phyloP scores from a whole-genome alignment of 2,329 filamentous ascomycete genomes.

The Alternaria ventricosa region DNA sequence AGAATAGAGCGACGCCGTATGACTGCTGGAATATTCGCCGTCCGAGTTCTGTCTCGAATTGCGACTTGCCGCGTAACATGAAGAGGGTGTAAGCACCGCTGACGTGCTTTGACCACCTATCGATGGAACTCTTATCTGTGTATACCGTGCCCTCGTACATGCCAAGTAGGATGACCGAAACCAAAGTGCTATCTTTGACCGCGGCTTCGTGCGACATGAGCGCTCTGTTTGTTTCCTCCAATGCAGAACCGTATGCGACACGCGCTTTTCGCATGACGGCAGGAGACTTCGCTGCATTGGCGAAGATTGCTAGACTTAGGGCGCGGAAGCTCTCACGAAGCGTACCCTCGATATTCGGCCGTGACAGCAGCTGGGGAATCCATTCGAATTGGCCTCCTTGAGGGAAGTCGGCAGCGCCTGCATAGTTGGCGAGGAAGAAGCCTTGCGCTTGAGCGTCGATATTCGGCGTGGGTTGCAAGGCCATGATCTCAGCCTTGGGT shows the following conservation, averaged over 20 bases:
- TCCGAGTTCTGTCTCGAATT: constrained; percentile 27
- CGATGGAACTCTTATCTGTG: constrained; percentile 33
- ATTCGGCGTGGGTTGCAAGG: constrained; percentile 22
- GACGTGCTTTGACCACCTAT: constrained; percentile 42
- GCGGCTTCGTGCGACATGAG: constrained; percentile 23
- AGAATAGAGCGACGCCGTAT: constrained; percentile 33
- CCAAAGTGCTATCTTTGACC: constrained; percentile 33
- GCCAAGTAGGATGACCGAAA: constrained; percentile 42
- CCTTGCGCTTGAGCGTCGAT: constrained; percentile 38
- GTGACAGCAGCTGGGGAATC: constrained; percentile 28
- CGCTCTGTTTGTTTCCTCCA: constrained; percentile 33
- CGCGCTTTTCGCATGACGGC: constrained; percentile 33
- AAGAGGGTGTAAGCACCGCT: constrained; percentile 42
- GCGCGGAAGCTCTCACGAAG: constrained; percentile 33
- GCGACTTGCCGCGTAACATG: constrained; percentile 37
- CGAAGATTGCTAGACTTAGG: constrained; percentile 32
- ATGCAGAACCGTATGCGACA: constrained; percentile 32
- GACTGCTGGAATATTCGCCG: constrained; percentile 40
- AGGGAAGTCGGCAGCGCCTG: constrained; percentile 28
- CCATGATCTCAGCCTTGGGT: constrained; percentile 19
- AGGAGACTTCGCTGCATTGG: constrained; percentile 30
- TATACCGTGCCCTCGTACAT: constrained; percentile 44
- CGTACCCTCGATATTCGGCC: constrained; percentile 22
- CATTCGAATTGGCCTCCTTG: constrained; percentile 39
- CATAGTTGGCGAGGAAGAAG: constrained; percentile 41